Evolutionary conservation across 495 filamentous ascomycete species (phyloP).

Genomic region (Penicillium crystallinum): DNA sequence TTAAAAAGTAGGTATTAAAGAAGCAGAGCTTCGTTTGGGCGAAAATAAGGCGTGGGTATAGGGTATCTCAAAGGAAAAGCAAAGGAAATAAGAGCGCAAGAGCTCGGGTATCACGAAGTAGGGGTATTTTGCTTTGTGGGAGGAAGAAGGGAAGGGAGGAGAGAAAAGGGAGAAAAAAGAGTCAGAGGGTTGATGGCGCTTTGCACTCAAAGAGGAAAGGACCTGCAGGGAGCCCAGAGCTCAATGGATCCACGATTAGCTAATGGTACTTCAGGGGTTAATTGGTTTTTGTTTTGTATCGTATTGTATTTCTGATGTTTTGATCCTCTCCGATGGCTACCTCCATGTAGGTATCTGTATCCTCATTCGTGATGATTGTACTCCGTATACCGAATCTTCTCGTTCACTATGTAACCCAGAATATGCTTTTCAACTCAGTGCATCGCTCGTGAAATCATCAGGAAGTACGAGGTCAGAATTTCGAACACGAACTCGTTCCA

Average conservation of each 20-base stretch:
- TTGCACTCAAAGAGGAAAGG: constrained; percentile 28
- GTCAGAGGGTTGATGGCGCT: constrained; percentile 24
- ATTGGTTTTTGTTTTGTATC: background rate
- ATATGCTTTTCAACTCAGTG: background rate
- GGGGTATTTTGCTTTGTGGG: constrained; percentile 23
- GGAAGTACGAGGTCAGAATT: background rate
- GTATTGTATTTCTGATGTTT: constrained; percentile 3
- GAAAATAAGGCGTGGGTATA: constrained; percentile 33
- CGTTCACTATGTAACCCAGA: background rate
- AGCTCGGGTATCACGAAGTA: constrained; percentile 46
- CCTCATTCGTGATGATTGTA: too few species aligned
- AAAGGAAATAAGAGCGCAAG: constrained; percentile 39
- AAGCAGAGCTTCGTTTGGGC: constrained; percentile 24
- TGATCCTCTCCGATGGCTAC: too few species aligned
- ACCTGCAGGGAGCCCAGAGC: constrained; percentile 41
- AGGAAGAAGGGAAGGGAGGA: constrained; percentile 17
- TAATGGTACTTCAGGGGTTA: constrained; percentile 11
- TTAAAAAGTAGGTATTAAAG: constrained; percentile 30
- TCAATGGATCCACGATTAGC: constrained; percentile 13
- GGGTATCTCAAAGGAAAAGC: constrained; percentile 40
- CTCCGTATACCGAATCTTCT: too few species aligned
- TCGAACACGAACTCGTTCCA: background rate
- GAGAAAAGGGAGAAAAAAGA: constrained; percentile 27
- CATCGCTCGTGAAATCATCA: background rate
- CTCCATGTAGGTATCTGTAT: too few species aligned